A percentile compares a stretch with the other conserved stretches of the same genome.
Evolutionary conservation across 2,329 filamentous ascomycete species (phyloP).

Genomic region (Talaromyces piceae): DNA sequence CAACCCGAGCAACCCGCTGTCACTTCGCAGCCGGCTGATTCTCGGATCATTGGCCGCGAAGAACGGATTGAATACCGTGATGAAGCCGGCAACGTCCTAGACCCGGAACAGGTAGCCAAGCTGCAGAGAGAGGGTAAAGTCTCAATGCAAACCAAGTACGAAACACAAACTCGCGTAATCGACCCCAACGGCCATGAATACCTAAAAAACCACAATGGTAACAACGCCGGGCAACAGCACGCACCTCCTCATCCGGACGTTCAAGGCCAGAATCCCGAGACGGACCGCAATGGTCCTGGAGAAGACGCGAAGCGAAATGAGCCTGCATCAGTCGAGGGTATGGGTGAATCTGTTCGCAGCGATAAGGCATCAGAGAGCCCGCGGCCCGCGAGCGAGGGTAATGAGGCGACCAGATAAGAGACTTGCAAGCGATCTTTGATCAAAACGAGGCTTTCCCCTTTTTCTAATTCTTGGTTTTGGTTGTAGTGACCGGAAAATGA

Average conservation of each 20-base stretch:
- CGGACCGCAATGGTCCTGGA: slow-evolving; percentile 33
- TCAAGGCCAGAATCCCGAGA: slow-evolving; percentile 53
- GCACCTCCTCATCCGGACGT: slow-evolving; percentile 51
- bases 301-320: slow-evolving; percentile 25
- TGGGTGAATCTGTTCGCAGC: slow-evolving; percentile 30
- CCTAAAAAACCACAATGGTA: slow-evolving; percentile 23
- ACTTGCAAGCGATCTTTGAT: not conserved
- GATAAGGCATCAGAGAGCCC: slow-evolving; percentile 29
- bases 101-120: slow-evolving; percentile 72
- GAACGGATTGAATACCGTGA: slow-evolving; percentile 92
- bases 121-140: slow-evolving; percentile 74
- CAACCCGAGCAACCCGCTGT: slow-evolving; percentile 22
- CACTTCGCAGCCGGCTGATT: slow-evolving; percentile 25
- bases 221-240: slow-evolving; percentile 14
- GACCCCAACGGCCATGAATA: slow-evolving; percentile 73
- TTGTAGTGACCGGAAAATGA: not conserved
- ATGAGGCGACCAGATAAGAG: slow-evolving; percentile 37
- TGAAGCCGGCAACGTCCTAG: slow-evolving; percentile 81
- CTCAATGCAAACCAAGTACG: slow-evolving; percentile 89
- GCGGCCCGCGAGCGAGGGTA: slow-evolving; percentile 41
- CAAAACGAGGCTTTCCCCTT: not conserved
- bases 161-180: slow-evolving; percentile 82
- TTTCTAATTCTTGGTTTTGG: not conserved
- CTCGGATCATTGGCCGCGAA: slow-evolving; percentile 49
- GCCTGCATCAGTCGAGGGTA: slow-evolving; percentile 34